Evolutionary conservation across 139 green algal species (phyloP).

Genomic region (Coelastrella sp.): DNA sequence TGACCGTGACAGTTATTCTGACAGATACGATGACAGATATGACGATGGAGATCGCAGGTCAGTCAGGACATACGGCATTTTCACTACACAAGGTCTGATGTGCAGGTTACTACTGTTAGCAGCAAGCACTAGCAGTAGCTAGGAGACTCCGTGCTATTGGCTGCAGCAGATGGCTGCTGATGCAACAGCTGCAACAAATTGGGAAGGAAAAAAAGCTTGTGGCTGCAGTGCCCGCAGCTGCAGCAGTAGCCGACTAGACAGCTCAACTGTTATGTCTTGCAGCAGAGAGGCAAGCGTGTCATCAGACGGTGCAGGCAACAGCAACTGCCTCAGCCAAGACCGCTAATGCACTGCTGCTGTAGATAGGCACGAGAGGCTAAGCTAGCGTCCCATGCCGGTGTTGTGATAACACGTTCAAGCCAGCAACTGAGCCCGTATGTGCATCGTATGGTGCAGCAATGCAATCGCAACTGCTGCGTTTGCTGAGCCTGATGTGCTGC

Average conservation of each 20-base stretch:
- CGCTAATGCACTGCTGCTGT: no score
- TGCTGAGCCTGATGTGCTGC: neutral
- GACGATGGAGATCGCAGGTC: constrained; percentile 28
- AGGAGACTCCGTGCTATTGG: no score
- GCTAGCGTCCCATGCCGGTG: no score
- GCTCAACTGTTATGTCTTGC: neutral
- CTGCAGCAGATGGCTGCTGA: no score
- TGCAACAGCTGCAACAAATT: no score
- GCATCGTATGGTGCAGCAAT: neutral
- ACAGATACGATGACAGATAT: neutral
- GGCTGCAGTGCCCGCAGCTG: neutral
- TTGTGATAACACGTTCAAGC: no score
- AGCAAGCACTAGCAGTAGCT: neutral
- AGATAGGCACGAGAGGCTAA: no score
- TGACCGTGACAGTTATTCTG: neutral
- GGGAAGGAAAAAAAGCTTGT: no score
- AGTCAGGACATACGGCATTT: neutral
- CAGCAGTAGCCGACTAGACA: neutral
- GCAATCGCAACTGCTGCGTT: neutral
- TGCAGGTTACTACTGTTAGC: neutral
- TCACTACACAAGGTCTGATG: neutral
- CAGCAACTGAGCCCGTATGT: no score
- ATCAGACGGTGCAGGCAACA: neutral
- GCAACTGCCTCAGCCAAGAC: neutral
- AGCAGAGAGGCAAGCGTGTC: neutral